Evolutionary conservation across 2,329 filamentous ascomycete species (phyloP), one percentile per base, ranked within the genome.

Genomic region (Aspergillus pseudoterreus): DNA sequence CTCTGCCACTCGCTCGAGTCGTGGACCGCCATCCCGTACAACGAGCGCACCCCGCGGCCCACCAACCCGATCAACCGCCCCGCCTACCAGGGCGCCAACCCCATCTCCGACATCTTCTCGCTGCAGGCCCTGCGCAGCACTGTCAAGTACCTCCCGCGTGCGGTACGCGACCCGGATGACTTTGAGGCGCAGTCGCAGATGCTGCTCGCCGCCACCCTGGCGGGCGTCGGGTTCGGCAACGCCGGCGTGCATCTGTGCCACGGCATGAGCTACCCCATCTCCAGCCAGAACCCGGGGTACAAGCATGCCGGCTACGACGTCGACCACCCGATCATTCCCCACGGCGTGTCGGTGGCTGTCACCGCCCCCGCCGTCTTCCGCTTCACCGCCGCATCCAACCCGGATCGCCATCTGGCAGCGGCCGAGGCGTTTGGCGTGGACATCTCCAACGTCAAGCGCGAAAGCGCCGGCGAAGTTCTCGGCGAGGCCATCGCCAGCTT

Each of bases 251-350:
- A 99, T 74, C 78, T 90, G 9, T 90, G 86, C 69, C 86, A 90
- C 67, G 86, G 92, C 68, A 97, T 99, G 92, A 95, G 89, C 21
- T 99, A 99, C 67, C 94, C 94, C 15, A 96, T 99, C 65, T 95
- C 90, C 0, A 90, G 91, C 27, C 92, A 96, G 69, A 99, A 99
- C 69, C 90, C 89, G 0, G 86, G 87, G 4, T 97, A 97, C 74
- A 85, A 84, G 63, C 94, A 99, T 68, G 71, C 80, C 0, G 94
- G 94, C n/a, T 99, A 99, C 71, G 77, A 86, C 2, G 84, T 95
- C 6, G 73, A 82, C 22, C 69, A 80, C 27, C 84, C 88, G 9
- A 87, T 99, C 63, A 97, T 99, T 65, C 94, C 94, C 0, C 94
- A 99, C 70, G 94, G 94, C 48, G 94, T 99, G 21, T 92, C 88